A percentile compares a stretch with the other conserved stretches of the same genome.
These are phyloP conservation scores for Lumnitzera littorea DNA, from an alignment of 345 rosid genomes.

Conservation along the genomic window DNA sequence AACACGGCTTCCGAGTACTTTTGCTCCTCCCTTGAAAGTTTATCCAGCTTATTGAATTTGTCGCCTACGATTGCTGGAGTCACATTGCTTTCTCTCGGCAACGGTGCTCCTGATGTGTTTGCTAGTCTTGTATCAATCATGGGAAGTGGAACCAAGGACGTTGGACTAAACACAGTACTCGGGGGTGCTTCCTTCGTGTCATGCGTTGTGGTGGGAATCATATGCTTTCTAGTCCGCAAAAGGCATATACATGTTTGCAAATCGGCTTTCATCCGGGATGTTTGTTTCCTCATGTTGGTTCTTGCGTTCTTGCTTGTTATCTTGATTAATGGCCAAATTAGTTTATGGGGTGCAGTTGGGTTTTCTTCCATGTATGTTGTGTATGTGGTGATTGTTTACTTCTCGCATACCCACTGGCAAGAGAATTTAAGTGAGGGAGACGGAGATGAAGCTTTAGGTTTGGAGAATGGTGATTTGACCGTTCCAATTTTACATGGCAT, in stretches of 20 bases:
- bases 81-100: constrained; percentile 87
- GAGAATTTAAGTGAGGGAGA: constrained; percentile 1
- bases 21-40: constrained; percentile 69
- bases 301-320: constrained; percentile 44
- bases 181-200: constrained; percentile 80
- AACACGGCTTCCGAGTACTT: constrained; percentile 91
- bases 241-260: constrained; percentile 33
- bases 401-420: constrained; percentile 21
- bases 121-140: constrained; percentile 65
- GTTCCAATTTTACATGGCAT: constrained; percentile 28
- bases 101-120: constrained; percentile 89
- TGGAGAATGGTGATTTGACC: constrained; percentile 15
- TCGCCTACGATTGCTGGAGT: constrained; percentile 88
- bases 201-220: constrained; percentile 71
- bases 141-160: constrained; percentile 40
- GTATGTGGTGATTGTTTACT: constrained; percentile 56
- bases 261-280: constrained; percentile 61
- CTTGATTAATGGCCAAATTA: constrained; percentile 39
- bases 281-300: constrained; percentile 51
- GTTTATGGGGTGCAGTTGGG: constrained; percentile 56
- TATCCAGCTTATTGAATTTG: constrained; percentile 55
- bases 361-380: constrained; percentile 44
- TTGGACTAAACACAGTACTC: constrained; percentile 61
- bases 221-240: constrained; percentile 35
- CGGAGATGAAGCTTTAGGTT: constrained; percentile 13